Base-by-base conservation (phyloP, 306 rosid genomes). In the Castanea mollissima region DNA sequence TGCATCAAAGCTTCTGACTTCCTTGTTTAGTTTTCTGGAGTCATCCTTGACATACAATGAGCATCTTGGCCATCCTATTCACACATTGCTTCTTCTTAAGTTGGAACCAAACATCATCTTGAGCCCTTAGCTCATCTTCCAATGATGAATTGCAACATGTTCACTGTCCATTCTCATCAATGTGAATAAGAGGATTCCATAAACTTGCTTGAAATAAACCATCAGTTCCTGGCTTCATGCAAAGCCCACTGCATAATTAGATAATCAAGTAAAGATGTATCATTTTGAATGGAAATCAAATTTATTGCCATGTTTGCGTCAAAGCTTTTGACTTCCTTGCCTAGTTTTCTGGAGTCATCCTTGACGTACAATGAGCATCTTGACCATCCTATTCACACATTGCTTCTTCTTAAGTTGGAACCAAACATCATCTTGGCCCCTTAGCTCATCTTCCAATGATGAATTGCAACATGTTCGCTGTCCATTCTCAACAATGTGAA, bases 401-500 rank as follows among this genome's bases (percentile, higher is more conserved):
- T 34, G 38, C 38, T 34, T 34, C 38, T 34, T 34, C 38, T 34
- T 34, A 34, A 34, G 38, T 34, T 34, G 38, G 38, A 34, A 34
- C 38, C 38, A 34, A 34, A 34, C 35, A 34, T 34, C 6, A 34
- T 34, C 35, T 34, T 34, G 35, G 5, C 89, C 87, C 77, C 98
- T 83, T 2, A 88, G 15, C 81, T 78, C 76, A 72, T 93, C 98
- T 41, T 85, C 75, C 79, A 91, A 82, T 13, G 90, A 76, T n/a
- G 91, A 89, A 85, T 81, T 86, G 4, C 85, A 79, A 18, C 3
- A 63, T 70, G 90, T 92, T 73, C 23, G 38, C 76, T 89, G 87
- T 5, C 97, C 92, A 81, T 79, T 90, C 87, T 90, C 90, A 4
- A 83, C 84, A 71, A 90, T 86, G 82, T 86, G 86, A 63, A 78